A percentile compares a stretch with the other conserved stretches of the same genome.
Evolutionary conservation across 768 basidiomycete genomes (phyloP).

Genomic region (Collybia nuda): DNA sequence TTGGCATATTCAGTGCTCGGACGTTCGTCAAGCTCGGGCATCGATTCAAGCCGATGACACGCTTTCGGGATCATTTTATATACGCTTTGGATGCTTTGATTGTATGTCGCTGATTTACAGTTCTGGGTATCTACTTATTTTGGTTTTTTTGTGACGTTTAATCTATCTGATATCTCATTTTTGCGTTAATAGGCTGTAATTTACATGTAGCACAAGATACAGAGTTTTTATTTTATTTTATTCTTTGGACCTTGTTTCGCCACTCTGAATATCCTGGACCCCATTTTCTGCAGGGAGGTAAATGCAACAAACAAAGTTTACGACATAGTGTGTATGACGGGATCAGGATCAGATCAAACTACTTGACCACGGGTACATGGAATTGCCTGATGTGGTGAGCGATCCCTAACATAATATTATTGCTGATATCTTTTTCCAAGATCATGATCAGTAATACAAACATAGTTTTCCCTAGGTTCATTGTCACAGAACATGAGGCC

Average conservation of each 20-base stretch:
- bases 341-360: too few relatives aligned
- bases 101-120: neutral
- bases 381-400: too few relatives aligned
- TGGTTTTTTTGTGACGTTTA: slow-evolving; percentile 1
- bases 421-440: too few relatives aligned
- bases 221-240: neutral
- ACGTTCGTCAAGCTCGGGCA: slow-evolving; percentile 6
- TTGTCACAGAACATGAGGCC: too few relatives aligned
- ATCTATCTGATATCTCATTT: slow-evolving; percentile 3
- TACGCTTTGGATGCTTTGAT: neutral
- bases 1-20: slow-evolving; percentile 19
- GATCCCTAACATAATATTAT: too few relatives aligned
- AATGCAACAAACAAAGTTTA: too few relatives aligned
- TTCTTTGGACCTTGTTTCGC: neutral
- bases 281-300: too few relatives aligned
- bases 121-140: slow-evolving; percentile 3
- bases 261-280: too few relatives aligned
- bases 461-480: too few relatives aligned
- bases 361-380: too few relatives aligned
- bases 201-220: slow-evolving; percentile 1
- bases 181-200: slow-evolving; percentile 6
- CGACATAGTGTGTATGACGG: too few relatives aligned
- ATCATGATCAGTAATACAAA: too few relatives aligned
- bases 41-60: neutral
- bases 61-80: neutral